Percentiles rank a stretch among this genome's conserved stretches.
Evolutionary conservation across 2,329 filamentous ascomycete genomes (phyloP).

Genomic region (Aureobasidium mangrovei): DNA sequence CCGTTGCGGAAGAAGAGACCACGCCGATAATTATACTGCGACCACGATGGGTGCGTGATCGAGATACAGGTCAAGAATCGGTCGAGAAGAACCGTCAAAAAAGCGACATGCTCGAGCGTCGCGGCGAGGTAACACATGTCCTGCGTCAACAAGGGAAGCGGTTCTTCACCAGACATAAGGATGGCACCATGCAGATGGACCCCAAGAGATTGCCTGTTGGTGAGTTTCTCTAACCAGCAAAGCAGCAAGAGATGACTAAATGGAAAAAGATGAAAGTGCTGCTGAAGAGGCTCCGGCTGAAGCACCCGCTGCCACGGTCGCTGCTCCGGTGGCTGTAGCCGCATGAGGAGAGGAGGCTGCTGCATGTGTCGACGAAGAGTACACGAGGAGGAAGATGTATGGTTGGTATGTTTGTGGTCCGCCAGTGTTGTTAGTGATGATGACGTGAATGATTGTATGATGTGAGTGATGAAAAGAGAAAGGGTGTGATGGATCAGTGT

Average conservation of each 20-base stretch:
- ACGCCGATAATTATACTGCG: neutral
- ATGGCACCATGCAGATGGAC: constrained; percentile 11
- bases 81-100: constrained; percentile 7
- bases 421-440: too few species aligned
- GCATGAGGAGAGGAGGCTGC: neutral
- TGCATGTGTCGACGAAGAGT: neutral
- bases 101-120: neutral
- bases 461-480: too few species aligned
- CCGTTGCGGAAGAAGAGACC: neutral
- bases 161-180: constrained; percentile 8
- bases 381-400: neutral
- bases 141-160: constrained; percentile 2
- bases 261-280: neutral
- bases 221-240: neutral
- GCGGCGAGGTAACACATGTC: constrained; percentile 9
- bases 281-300: neutral
- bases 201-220: neutral
- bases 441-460: too few species aligned
- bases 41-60: constrained; percentile 9
- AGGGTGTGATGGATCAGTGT: too few species aligned
- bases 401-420: too few species aligned
- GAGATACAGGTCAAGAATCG: neutral
- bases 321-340: constrained; percentile 2
- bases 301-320: neutral
- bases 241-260: neutral